Percentiles rank a stretch among this genome's conserved stretches.
Conservation (phyloP, 2,329 filamentous ascomycete genomes). For the Xylariaceae sp. region DNA sequence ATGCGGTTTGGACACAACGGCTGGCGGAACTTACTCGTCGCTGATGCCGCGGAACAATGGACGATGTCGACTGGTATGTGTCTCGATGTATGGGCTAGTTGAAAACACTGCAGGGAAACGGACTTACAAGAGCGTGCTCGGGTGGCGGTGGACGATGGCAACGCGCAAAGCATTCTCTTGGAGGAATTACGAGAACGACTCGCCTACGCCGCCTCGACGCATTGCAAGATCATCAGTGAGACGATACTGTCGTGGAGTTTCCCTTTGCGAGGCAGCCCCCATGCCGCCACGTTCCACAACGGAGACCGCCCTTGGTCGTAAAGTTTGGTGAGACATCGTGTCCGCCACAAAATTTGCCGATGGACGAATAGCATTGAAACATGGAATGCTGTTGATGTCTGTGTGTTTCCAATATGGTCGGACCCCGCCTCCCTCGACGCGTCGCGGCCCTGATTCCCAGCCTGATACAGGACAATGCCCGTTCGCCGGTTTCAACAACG, state of each 20-base stretch:
- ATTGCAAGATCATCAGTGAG: neutral
- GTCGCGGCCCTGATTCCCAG: neutral
- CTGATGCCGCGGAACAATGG: slow-evolving; percentile 13
- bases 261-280: neutral
- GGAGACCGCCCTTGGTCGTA: neutral
- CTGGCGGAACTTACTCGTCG: slow-evolving; percentile 9
- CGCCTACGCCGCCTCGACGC: neutral
- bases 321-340: neutral
- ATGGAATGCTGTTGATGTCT: neutral
- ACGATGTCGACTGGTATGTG: slow-evolving; percentile 16
- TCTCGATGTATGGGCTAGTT: neutral
- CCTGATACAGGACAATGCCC: neutral
- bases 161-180: slow-evolving; percentile 1
- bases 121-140: slow-evolving; percentile 2
- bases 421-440: neutral
- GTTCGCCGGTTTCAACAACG: neutral
- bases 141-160: slow-evolving; percentile 1
- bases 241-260: neutral
- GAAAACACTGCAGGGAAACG: neutral
- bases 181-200: slow-evolving; percentile 1
- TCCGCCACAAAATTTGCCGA: neutral
- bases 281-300: neutral
- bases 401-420: neutral
- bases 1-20: slow-evolving; percentile 6
- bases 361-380: neutral